Conservation (phyloP, 1,139 yeast species). For the Debaryomyces fabryi region DNA sequence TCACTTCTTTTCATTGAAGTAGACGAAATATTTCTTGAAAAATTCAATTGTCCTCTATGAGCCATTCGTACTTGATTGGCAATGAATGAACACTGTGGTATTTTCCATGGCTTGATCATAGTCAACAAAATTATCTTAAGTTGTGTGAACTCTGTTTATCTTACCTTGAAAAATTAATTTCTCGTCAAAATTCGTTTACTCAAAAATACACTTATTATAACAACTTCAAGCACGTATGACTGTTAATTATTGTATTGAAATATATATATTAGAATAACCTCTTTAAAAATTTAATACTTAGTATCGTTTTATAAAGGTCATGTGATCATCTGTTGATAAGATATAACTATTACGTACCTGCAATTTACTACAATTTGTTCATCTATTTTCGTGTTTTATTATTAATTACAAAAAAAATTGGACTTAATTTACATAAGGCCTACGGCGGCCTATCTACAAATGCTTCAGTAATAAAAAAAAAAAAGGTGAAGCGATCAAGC, state of each 20-base stretch:
- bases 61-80: background rate
- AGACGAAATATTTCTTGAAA: background rate
- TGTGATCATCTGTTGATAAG: background rate
- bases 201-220: background rate
- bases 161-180: background rate
- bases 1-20: background rate
- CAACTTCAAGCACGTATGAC: background rate
- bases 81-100: background rate
- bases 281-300: background rate
- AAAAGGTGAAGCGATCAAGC: conserved; percentile 1
- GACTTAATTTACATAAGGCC: conserved; percentile 5
- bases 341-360: background rate
- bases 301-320: background rate
- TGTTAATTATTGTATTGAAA: background rate
- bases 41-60: background rate
- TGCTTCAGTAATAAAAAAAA: background rate
- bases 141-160: background rate
- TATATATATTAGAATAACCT: background rate
- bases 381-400: background rate
- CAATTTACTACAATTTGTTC: background rate
- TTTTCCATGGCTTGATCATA: background rate
- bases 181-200: background rate
- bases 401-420: background rate
- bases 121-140: background rate
- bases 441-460: background rate